Evolutionary conservation across 23 red algal genomes (phyloP).

Genomic region (Agarophyton chilense): DNA sequence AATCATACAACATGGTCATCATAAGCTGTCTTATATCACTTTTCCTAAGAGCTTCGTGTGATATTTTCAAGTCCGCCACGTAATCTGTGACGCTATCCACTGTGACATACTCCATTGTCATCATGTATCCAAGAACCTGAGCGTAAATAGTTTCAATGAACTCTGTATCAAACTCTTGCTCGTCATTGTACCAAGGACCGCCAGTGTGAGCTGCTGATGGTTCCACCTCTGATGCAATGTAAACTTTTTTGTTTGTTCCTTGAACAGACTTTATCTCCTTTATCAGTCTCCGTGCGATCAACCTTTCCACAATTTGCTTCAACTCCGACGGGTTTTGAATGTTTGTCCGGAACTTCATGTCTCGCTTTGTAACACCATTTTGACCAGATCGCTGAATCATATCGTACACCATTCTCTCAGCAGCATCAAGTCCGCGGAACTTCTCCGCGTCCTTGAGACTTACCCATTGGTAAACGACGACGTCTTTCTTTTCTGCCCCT

Average conservation of each 20-base stretch:
- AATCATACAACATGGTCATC: slow-evolving; percentile 61
- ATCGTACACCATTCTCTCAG: slow-evolving; percentile 62
- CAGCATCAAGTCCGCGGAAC: slow-evolving; percentile 48
- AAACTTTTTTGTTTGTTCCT: slow-evolving; percentile 61
- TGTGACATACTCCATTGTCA: slow-evolving; percentile 28
- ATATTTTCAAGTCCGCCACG: slow-evolving; percentile 55
- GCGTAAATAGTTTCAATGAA: slow-evolving; percentile 66
- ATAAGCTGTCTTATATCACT: slow-evolving; percentile 53
- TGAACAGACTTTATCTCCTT: slow-evolving; percentile 73
- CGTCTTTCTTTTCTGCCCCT: slow-evolving; percentile 17
- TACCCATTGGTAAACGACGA: slow-evolving; percentile 47
- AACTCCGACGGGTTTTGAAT: slow-evolving; percentile 65
- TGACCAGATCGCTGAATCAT: slow-evolving; percentile 31
- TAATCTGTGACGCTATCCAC: slow-evolving; percentile 49
- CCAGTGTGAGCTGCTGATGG: slow-evolving; percentile 58
- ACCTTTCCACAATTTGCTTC: slow-evolving; percentile 65
- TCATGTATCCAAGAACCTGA: slow-evolving; percentile 30
- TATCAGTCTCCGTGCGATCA: slow-evolving; percentile 34
- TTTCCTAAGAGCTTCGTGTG: slow-evolving; percentile 41
- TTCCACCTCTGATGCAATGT: slow-evolving; percentile 52
- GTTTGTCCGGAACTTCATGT: slow-evolving; percentile 61
- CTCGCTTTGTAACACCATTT: slow-evolving; percentile 48
- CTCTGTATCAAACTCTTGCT: slow-evolving; percentile 54
- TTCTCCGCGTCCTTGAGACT: slow-evolving; percentile 65
- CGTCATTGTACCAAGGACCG: slow-evolving; percentile 68